Base-by-base conservation (phyloP, 2,329 filamentous ascomycete species). In the Aspergillus aculeatus region DNA sequence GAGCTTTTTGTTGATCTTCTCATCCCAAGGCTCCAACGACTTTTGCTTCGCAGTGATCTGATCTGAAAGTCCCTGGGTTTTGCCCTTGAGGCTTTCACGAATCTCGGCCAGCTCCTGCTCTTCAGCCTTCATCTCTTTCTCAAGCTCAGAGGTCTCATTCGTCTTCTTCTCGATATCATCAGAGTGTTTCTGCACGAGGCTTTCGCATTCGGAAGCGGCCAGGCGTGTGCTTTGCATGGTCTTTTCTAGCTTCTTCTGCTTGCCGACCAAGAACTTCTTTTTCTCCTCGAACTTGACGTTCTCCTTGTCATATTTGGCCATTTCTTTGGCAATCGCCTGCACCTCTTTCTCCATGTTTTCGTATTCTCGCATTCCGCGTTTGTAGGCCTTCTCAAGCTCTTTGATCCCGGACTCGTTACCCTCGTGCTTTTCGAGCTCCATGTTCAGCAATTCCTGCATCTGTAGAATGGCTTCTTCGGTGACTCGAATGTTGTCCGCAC, bases 221-320 rank as follows among this genome's bases (percentile, higher is more conserved):
- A 89, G 87, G 64, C 91, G 90, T 61, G 91, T 91, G 50, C 88
- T 89, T 57, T 87, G 83, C 62, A 95, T 90, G 0, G 89, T 85
- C 79, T 96, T 98, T 66, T 98, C 92, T 14, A 96, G 84, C 78
- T 99, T 99, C 81, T 95, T 96, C 69, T 91, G 89, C 80, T 99
- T 99, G 70, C 89, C 89, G 2, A 85, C 82, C 65, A 99, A 79
- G 75, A 98, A 98, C 74, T 99, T 99, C 74, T 89, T 89, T 82
- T 98, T 98, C 77, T 99, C 96, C 65, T 98, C 94, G 66, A 96
- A 93, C 72, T 99, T 99, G 77, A 99, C 95, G 23, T 89, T 88
- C 72, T 98, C 95, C 73, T 98, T 96, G 71, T 99, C 96, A 63
- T 96, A 92, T 72, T 93, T 94, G 49, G 92, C 88, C 78, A 95